These are phyloP conservation scores for Xylaria polymorpha DNA, from an alignment of 2,329 filamentous ascomycete species.

Conservation along the genomic window DNA sequence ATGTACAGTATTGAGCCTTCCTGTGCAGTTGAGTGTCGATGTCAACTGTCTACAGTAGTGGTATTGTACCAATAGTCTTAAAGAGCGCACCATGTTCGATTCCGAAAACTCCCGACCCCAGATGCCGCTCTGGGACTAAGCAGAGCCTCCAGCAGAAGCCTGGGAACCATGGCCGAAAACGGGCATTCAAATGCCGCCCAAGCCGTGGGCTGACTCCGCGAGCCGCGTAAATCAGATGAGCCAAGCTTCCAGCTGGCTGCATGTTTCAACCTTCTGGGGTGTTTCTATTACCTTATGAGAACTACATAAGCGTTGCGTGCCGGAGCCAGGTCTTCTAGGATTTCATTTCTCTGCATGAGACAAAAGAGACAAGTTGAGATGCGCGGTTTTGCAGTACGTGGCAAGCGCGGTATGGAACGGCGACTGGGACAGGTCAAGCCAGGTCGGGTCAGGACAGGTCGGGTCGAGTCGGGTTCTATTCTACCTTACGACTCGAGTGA, in stretches of 20 bases:
- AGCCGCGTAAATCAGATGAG: conserved; percentile 31
- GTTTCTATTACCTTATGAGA: conserved; percentile 48
- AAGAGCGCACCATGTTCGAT: conserved; percentile 25
- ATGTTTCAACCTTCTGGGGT: conserved; percentile 26
- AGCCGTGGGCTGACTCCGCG: conserved; percentile 36
- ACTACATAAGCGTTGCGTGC: conserved; percentile 29
- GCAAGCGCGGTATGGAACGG: conserved; percentile 13
- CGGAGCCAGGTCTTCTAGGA: conserved; percentile 15
- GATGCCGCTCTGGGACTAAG: conserved; percentile 4
- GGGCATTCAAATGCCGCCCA: conserved; percentile 28
- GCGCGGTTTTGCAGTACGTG: conserved; percentile 22
- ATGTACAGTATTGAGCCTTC: neutral
- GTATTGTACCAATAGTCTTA: conserved; percentile 20
- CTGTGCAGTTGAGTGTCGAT: neutral
- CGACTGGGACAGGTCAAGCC: neutral
- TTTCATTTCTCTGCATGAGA: conserved; percentile 17
- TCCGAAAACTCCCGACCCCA: conserved; percentile 35
- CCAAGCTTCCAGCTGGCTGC: conserved; percentile 31
- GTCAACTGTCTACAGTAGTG: neutral
- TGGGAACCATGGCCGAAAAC: conserved; percentile 31
- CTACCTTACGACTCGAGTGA: too few relatives aligned
- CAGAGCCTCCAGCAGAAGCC: conserved; percentile 20
- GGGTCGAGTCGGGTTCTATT: conserved; percentile 20
- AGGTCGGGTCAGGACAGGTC: neutral
- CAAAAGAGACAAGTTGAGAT: neutral